Percentiles rank a stretch among this genome's conserved stretches.
These are phyloP conservation scores for Talaromyces funiculosus DNA, from an alignment of 2,329 filamentous ascomycete species.

Conservation along the genomic window DNA sequence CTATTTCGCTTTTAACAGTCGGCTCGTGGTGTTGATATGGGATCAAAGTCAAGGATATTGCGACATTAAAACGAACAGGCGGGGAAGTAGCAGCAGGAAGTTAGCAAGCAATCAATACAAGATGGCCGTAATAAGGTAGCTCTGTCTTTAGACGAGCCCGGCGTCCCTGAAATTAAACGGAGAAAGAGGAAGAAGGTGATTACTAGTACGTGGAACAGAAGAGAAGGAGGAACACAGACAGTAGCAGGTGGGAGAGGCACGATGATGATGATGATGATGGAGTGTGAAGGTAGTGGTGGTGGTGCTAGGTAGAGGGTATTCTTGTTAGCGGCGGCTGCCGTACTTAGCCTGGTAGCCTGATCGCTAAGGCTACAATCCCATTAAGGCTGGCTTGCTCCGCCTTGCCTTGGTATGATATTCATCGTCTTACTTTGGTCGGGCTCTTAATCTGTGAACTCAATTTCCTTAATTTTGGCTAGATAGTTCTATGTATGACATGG, in stretches of 20 bases:
- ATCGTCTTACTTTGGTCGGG: neutral
- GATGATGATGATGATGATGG: constrained; percentile 16
- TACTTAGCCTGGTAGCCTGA: neutral
- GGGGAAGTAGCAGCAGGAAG: constrained; percentile 12
- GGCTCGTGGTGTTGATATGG: neutral
- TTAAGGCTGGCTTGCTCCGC: neutral
- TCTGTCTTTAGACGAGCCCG: neutral
- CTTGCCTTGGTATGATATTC: neutral
- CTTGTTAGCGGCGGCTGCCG: constrained; percentile 2
- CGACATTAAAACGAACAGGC: constrained; percentile 11
- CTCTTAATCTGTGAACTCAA: neutral
- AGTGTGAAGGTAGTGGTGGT: constrained; percentile 5
- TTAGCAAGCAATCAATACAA: neutral
- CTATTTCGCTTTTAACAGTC: neutral
- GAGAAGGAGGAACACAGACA: constrained; percentile 13
- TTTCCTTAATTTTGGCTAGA: neutral
- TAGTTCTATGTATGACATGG: neutral
- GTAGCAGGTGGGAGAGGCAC: neutral
- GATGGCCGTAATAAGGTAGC: neutral
- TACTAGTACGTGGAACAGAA: constrained; percentile 7
- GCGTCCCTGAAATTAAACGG: neutral
- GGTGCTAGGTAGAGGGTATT: constrained; percentile 1
- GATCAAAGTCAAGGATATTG: neutral
- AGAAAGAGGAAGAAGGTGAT: neutral
- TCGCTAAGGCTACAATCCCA: constrained; percentile 1